phyloP scores from a whole-genome alignment of 768 basidiomycete genomes.

The Suillus clintonianus region DNA sequence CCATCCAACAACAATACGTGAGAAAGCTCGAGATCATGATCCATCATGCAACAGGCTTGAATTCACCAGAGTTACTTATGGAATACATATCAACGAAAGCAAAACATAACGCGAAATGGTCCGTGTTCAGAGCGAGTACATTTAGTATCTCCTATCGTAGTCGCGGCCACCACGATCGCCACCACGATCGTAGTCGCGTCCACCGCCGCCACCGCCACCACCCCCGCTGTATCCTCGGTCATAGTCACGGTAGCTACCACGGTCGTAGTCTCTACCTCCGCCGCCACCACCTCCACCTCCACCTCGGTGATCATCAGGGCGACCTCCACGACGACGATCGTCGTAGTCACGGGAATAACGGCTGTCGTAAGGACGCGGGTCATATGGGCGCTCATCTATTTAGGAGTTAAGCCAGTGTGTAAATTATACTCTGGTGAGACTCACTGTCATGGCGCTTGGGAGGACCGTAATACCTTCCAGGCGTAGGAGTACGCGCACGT shows the following conservation, averaged over 20 bases:
- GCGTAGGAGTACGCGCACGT: conserved; percentile 89
- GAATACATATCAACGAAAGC: conserved; percentile 3
- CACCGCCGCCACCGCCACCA: conserved; percentile 33
- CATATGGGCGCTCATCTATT: conserved; percentile 82
- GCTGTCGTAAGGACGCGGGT: conserved; percentile 89
- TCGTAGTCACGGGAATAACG: conserved; percentile 76
- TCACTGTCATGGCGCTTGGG: conserved; percentile 76
- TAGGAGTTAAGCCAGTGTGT: conserved; percentile 7
- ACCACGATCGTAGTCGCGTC: conserved; percentile 33
- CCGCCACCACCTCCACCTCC: conserved; percentile 37
- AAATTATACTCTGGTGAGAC: conserved; percentile 19
- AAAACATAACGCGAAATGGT: not conserved
- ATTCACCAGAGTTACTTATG: conserved; percentile 5
- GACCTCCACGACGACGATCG: conserved; percentile 49
- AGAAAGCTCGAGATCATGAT: not conserved
- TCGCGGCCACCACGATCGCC: conserved; percentile 26
- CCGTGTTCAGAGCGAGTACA: conserved; percentile 21
- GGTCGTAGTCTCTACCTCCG: conserved; percentile 27
- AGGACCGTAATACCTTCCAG: conserved; percentile 92
- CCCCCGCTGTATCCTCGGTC: conserved; percentile 47
- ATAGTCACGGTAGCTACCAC: conserved; percentile 27
- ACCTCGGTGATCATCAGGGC: conserved; percentile 47
- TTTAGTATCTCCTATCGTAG: conserved; percentile 35
- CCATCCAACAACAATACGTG: not conserved
- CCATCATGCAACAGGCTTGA: not conserved